These are phyloP conservation scores for Schizosaccharomyces versatilis DNA, from an alignment of 1,139 yeast genomes.

Conservation along the genomic window DNA sequence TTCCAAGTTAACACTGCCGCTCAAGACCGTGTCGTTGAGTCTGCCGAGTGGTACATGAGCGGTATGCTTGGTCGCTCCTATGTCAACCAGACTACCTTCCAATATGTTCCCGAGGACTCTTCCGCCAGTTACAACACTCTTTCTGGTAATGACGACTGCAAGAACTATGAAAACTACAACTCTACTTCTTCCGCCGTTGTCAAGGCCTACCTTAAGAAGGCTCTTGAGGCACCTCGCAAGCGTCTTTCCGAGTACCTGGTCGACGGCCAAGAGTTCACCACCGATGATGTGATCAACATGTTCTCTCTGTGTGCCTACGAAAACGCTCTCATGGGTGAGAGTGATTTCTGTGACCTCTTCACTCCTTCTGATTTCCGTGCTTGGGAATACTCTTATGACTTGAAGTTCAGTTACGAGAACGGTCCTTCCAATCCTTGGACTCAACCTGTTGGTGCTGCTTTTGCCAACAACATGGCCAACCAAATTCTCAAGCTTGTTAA, in stretches of 20 bases:
- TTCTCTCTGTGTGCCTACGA: not conserved
- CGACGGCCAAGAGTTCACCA: not conserved
- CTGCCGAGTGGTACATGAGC: not conserved
- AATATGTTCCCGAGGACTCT: not conserved
- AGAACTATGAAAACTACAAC: not conserved
- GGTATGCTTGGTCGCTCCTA: not conserved
- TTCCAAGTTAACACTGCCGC: not conserved
- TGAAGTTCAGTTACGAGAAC: not conserved
- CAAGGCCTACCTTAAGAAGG: not conserved
- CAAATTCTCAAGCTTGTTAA: not conserved
- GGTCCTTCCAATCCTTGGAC: not conserved
- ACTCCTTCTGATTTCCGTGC: not conserved
- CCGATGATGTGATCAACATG: not conserved
- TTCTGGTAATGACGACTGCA: not conserved
- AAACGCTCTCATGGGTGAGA: not conserved
- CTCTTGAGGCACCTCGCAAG: not conserved
- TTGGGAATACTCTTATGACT: not conserved
- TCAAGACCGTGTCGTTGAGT: conserved; percentile 2
- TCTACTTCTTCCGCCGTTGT: not conserved
- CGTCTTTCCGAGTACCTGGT: not conserved
- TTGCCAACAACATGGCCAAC: not conserved
- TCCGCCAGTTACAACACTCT: not conserved
- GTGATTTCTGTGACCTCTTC: not conserved
- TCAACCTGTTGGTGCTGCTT: not conserved
- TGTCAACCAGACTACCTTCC: not conserved